Evolutionary conservation across 139 green algal species (phyloP).

Genomic region (Coelastrella sp.): DNA sequence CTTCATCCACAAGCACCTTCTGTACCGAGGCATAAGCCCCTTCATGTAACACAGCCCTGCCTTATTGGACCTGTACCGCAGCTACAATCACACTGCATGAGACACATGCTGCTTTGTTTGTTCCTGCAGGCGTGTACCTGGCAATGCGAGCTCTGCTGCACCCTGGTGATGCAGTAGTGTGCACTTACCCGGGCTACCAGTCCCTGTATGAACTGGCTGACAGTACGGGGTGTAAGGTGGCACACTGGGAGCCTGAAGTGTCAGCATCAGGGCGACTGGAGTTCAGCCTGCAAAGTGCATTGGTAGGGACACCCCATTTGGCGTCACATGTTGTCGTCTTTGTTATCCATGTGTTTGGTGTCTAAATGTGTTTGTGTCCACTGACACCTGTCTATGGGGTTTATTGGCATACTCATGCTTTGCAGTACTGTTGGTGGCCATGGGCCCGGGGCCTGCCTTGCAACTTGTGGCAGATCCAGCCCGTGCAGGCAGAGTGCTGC

Average conservation of each 20-base stretch:
- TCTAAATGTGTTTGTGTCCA: not conserved
- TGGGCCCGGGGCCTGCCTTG: no score
- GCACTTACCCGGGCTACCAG: constrained; percentile 74
- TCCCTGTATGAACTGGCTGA: constrained; percentile 76
- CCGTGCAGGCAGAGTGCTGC: no score
- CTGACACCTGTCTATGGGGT: no score
- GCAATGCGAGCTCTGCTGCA: constrained; percentile 77
- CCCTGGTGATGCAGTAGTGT: constrained; percentile 79
- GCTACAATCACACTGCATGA: no score
- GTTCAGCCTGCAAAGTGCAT: not conserved
- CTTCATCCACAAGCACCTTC: no score
- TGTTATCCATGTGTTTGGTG: not conserved
- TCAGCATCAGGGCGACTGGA: not conserved
- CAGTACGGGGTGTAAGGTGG: constrained; percentile 65
- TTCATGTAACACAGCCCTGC: no score
- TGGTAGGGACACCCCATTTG: not conserved
- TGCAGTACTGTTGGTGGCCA: no score
- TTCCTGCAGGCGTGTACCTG: constrained; percentile 68
- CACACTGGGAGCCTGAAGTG: constrained; percentile 61
- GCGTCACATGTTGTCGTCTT: not conserved
- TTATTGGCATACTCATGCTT: no score
- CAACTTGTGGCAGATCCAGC: no score
- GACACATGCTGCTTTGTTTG: not conserved
- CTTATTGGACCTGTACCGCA: no score
- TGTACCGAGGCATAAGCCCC: no score